A percentile compares a stretch with the other conserved stretches of the same genome.
Evolutionary conservation across 2,329 filamentous ascomycete species (phyloP).

Genomic region (Cytospora piceicola): DNA sequence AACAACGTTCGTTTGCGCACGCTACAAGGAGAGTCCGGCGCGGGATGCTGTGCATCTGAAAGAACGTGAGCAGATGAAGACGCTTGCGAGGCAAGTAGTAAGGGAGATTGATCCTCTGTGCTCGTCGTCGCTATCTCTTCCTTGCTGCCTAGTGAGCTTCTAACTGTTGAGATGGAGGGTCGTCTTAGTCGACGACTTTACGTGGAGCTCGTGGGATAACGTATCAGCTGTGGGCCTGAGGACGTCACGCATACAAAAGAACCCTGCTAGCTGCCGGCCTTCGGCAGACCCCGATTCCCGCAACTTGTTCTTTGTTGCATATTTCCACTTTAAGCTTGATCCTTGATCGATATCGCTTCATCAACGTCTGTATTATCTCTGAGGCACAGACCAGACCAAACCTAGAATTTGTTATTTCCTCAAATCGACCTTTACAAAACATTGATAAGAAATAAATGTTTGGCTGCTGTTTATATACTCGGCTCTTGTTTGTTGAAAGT

Average conservation of each 20-base stretch:
- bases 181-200: constrained; percentile 18
- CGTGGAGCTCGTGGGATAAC: constrained; percentile 27
- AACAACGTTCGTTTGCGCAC: neutral
- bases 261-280: constrained; percentile 17
- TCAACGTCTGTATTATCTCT: too few species aligned
- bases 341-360: too few species aligned
- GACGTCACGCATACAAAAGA: constrained; percentile 28
- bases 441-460: too few species aligned
- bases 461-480: too few species aligned
- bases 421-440: too few species aligned
- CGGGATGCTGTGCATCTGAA: neutral
- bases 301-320: neutral
- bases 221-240: constrained; percentile 23
- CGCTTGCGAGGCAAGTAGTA: neutral
- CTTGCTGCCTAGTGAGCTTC: neutral
- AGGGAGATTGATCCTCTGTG: neutral
- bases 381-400: too few species aligned
- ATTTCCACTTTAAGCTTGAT: too few species aligned
- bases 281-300: neutral
- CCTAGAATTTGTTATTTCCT: too few species aligned
- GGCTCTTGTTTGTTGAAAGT: too few species aligned
- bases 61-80: neutral
- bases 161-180: constrained; percentile 5
- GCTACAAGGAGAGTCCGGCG: neutral
- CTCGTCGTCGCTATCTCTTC: neutral